phyloP scores from a whole-genome alignment of 192 early-diverging fungal species.

The Backusella liffmaniae region DNA sequence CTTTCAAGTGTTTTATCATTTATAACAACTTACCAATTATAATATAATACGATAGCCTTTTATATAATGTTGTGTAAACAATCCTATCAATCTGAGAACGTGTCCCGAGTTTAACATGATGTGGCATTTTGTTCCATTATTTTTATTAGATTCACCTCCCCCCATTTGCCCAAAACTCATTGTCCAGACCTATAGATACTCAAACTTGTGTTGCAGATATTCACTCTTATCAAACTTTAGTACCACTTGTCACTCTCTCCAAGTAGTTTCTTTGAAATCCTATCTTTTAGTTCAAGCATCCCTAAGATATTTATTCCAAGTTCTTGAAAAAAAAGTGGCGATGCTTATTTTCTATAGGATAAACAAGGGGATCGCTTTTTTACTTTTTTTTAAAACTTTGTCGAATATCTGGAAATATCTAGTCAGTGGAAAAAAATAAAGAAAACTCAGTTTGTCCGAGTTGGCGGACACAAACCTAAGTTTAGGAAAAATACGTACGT shows the following conservation, averaged over 20 bases:
- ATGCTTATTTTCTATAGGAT: too few relatives aligned
- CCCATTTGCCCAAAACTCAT: neutral
- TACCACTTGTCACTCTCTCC: neutral
- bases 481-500: neutral
- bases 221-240: neutral
- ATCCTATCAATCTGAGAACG: neutral
- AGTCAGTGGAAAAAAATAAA: neutral
- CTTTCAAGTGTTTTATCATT: neutral
- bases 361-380: too few relatives aligned
- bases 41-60: neutral
- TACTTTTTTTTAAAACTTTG: neutral
- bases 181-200: neutral
- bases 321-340: too few relatives aligned
- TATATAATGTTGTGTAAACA: neutral
- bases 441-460: neutral
- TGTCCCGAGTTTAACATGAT: neutral
- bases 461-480: neutral
- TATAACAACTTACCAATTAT: neutral
- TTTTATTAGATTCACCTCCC: neutral
- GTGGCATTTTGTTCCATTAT: neutral
- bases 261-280: neutral
- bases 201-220: neutral
- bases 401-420: neutral
- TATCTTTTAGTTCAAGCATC: too few relatives aligned
- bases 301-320: too few relatives aligned